Conservation (phyloP, 2,329 filamentous ascomycete genomes). For the Fusarium albidum region DNA sequence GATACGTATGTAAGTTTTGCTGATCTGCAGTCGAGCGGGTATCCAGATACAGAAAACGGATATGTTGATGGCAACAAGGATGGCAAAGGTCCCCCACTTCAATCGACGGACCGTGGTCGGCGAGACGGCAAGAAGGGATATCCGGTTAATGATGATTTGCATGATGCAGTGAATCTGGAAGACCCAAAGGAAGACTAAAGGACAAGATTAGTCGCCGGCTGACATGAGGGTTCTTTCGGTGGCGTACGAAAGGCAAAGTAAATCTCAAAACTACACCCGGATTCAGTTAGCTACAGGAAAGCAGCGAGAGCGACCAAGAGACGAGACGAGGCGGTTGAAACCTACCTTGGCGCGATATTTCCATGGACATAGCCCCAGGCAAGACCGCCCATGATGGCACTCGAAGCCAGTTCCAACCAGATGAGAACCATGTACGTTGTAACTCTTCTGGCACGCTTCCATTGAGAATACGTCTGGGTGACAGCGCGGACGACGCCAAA, state of each 20-base stretch:
- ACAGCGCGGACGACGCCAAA: slow-evolving; percentile 45
- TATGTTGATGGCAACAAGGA: slow-evolving; percentile 56
- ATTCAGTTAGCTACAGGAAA: slow-evolving; percentile 9
- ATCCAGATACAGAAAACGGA: slow-evolving; percentile 61
- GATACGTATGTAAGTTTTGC: slow-evolving; percentile 48
- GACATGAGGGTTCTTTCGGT: neutral
- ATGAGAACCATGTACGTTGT: slow-evolving; percentile 51
- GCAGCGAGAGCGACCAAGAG: neutral
- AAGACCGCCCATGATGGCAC: slow-evolving; percentile 44
- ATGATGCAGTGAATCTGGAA: slow-evolving; percentile 54
- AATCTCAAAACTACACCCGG: slow-evolving; percentile 40
- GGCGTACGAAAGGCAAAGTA: slow-evolving; percentile 35
- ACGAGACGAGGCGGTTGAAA: slow-evolving; percentile 5
- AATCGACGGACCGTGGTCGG: slow-evolving; percentile 46
- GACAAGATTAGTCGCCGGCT: slow-evolving; percentile 30
- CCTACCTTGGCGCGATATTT: slow-evolving; percentile 42
- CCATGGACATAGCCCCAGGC: slow-evolving; percentile 48
- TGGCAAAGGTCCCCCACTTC: slow-evolving; percentile 52
- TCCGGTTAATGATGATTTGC: slow-evolving; percentile 62
- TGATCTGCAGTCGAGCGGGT: slow-evolving; percentile 53
- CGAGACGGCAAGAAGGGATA: slow-evolving; percentile 54
- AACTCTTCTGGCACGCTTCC: slow-evolving; percentile 43
- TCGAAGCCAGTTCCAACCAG: slow-evolving; percentile 50
- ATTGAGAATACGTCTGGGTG: slow-evolving; percentile 46
- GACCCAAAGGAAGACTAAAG: slow-evolving; percentile 42